These are phyloP conservation scores for Tetrapyrgos nigripes DNA, from an alignment of 1,284 basidiomycete species.

Conservation along the genomic window DNA sequence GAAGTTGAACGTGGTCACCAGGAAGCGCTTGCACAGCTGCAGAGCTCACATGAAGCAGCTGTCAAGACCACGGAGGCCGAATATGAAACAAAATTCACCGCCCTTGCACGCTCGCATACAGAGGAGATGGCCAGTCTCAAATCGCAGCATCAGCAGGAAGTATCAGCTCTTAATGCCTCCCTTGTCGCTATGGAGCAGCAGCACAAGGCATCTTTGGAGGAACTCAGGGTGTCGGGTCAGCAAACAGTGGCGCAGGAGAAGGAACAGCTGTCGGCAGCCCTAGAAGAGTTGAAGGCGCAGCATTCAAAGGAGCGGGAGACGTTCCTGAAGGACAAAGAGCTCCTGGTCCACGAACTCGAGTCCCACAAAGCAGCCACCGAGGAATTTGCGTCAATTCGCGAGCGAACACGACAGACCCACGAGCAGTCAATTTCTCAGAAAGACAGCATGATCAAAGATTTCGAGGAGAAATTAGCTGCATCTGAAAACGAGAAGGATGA, in stretches of 20 bases:
- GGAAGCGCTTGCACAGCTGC: conserved; percentile 54
- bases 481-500: conserved; percentile 58
- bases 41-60: conserved; percentile 48
- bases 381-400: conserved; percentile 57
- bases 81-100: conserved; percentile 25
- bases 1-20: conserved; percentile 63
- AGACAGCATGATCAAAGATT: conserved; percentile 45
- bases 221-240: conserved; percentile 43
- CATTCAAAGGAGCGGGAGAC: conserved; percentile 49
- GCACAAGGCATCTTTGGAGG: conserved; percentile 50
- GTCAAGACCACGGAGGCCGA: conserved; percentile 33
- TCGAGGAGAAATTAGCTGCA: conserved; percentile 56
- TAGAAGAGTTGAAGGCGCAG: conserved; percentile 37
- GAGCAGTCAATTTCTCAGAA: conserved; percentile 61
- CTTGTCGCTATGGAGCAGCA: conserved; percentile 53
- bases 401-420: conserved; percentile 57
- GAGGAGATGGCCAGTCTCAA: conserved; percentile 48
- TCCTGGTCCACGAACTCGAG: conserved; percentile 66
- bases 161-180: conserved; percentile 49
- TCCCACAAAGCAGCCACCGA: conserved; percentile 65
- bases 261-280: conserved; percentile 39
- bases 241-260: conserved; percentile 46
- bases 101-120: conserved; percentile 41
- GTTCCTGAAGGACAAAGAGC: conserved; percentile 57
- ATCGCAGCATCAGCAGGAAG: conserved; percentile 51